Base-by-base conservation (phyloP, 2,329 filamentous ascomycete genomes). In the Triangularia verruculosa region DNA sequence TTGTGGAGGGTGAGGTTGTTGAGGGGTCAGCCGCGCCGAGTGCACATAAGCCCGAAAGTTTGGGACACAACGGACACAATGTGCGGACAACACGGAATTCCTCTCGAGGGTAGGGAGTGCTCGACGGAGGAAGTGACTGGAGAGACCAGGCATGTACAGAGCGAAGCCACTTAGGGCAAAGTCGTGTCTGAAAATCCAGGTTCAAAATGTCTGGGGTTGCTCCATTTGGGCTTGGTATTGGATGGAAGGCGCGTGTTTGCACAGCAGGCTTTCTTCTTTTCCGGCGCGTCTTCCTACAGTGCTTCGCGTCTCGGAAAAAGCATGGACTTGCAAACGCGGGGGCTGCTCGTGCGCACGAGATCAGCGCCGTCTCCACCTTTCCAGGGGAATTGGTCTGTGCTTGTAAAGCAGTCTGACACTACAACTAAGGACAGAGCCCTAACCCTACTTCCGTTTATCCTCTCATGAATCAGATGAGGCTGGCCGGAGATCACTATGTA, bases 121-220 rank as follows among this genome's bases (percentile, higher is more conserved):
- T 68, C 68, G 66, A 56, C 64, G 68, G 63, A 70, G 30, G 65
- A 65, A 27, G 52, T 65, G 62, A 64, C 64, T 39, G 63, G 64
- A 61, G 28, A 69, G 62, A 32, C 68, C 69, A 67, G 68, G 67
- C 70, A 71, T 71, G 56, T 69, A 68, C 66, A 62, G 60, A 54
- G 61, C 39, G 59, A 24, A 32, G 63, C 64, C 57, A 57, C 52
- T 43, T 32, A 43, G 32, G 59, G 54, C 52, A 56, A 59, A 53
- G 56, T 60, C 56, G 64, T 39, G 61, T 58, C 47, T 24, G 27
- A 27, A 57, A 47, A n/a, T 17, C 25, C 28, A 57, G 24, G 32
- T 20, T 20, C 11, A 47, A 43, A 25, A 27, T 15, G 32, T 15
- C 39, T 58, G 56, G 34, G 30, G 34, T 32, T 58, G 56, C 39